Conservation (phyloP, 257 asterid species). For the Mentha longifolia region DNA sequence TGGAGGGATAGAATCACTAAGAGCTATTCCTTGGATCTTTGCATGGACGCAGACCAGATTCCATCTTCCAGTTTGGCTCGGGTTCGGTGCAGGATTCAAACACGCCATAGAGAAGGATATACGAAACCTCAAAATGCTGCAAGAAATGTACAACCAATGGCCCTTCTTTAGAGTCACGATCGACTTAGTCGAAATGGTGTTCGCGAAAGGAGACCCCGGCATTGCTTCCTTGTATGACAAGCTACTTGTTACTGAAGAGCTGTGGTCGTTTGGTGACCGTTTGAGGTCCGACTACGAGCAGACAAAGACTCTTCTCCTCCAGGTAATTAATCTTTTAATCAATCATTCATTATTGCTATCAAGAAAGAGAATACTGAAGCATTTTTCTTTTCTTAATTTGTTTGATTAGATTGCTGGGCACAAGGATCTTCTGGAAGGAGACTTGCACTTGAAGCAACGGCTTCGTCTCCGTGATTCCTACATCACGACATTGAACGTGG, state of each 20-base stretch:
- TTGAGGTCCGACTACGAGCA: conserved; percentile 60
- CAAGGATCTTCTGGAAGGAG: conserved; percentile 67
- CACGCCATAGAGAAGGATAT: conserved; percentile 51
- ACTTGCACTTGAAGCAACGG: conserved; percentile 63
- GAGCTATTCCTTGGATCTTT: conserved; percentile 78
- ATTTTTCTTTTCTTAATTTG: neutral
- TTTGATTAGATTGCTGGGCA: conserved; percentile 61
- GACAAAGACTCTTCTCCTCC: conserved; percentile 58
- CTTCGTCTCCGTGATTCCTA: conserved; percentile 60
- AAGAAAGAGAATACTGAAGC: neutral
- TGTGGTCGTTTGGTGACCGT: conserved; percentile 57
- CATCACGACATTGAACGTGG: conserved; percentile 61
- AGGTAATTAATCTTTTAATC: conserved; percentile 37
- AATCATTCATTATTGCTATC: conserved; percentile 1
- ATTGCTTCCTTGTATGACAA: conserved; percentile 65
- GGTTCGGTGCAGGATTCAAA: conserved; percentile 66
- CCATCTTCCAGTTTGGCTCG: conserved; percentile 75
- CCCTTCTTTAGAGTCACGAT: conserved; percentile 72
- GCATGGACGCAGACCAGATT: conserved; percentile 78
- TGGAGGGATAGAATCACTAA: conserved; percentile 69
- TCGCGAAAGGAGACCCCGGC: conserved; percentile 75
- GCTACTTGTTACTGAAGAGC: conserved; percentile 58
- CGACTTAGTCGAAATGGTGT: conserved; percentile 67
- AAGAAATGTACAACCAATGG: conserved; percentile 67
- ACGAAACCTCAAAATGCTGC: conserved; percentile 56